phyloP scores from a whole-genome alignment of 768 basidiomycete genomes.

The Dacryopinax spathularia region DNA sequence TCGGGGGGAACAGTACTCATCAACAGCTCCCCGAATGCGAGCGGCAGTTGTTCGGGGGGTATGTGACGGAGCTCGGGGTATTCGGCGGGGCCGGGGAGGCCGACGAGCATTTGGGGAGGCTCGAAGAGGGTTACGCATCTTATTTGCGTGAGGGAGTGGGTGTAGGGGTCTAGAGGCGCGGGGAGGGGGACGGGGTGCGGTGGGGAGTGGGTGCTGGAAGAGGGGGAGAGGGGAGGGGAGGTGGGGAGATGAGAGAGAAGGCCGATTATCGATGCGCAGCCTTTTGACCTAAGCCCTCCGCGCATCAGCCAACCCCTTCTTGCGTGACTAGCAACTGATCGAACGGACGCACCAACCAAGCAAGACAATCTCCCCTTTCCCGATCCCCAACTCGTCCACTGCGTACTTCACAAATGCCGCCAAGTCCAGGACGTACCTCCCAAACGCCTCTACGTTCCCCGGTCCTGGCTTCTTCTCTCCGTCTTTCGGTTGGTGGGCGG shows the following conservation, averaged over 20 bases:
- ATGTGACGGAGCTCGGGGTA: neutral
- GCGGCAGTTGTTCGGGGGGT: neutral
- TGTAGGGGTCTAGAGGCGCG: neutral
- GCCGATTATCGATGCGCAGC: neutral
- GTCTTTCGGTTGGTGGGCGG: too few species aligned
- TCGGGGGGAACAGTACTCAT: neutral
- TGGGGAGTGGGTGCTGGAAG: too few species aligned
- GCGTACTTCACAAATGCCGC: neutral
- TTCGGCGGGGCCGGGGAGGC: neutral
- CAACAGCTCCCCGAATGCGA: neutral
- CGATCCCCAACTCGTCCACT: neutral
- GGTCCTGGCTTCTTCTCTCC: neutral
- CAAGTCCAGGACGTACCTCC: neutral
- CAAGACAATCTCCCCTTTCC: neutral
- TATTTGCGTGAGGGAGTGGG: neutral
- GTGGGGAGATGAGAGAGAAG: neutral
- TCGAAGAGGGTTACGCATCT: neutral
- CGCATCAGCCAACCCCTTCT: too few species aligned
- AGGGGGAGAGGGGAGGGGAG: neutral
- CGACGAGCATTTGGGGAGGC: neutral
- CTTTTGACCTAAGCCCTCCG: constrained; percentile 3
- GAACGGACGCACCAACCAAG: neutral
- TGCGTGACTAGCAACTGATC: neutral
- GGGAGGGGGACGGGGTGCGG: neutral
- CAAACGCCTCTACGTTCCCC: neutral